These are phyloP conservation scores for Pleurotus tuber-regium DNA, from an alignment of 768 basidiomycete genomes.

Conservation along the genomic window DNA sequence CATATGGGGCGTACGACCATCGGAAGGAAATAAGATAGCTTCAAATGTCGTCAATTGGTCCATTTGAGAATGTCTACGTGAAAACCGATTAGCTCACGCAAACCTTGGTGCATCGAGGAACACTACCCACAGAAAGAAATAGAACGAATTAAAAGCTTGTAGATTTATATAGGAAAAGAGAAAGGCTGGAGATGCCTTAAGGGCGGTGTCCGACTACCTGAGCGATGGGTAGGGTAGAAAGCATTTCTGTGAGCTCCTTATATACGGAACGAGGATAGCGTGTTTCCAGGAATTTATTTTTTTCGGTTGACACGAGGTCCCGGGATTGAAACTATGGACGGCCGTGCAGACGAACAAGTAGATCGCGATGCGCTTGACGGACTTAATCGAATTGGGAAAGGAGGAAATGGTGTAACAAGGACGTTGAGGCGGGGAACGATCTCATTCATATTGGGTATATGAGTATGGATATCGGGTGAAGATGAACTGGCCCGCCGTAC, in stretches of 20 bases:
- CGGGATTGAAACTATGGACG: background rate
- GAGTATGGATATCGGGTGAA: conserved; percentile 4
- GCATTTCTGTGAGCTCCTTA: background rate
- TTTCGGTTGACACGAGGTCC: conserved; percentile 8
- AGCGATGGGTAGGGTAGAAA: conserved; percentile 16
- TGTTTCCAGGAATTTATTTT: conserved; percentile 11
- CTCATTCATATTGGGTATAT: conserved; percentile 8
- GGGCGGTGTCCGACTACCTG: conserved; percentile 18
- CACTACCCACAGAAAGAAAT: background rate
- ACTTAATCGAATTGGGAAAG: background rate
- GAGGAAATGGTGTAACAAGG: conserved; percentile 1
- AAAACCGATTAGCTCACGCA: conserved; percentile 7
- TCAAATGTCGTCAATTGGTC: conserved; percentile 63
- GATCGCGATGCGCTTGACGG: background rate
- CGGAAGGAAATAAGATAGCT: conserved; percentile 76
- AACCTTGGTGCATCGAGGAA: too few species aligned
- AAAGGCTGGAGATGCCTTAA: conserved; percentile 11
- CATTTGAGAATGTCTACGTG: conserved; percentile 35
- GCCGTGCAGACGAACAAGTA: background rate
- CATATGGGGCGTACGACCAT: conserved; percentile 71
- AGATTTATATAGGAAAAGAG: conserved; percentile 16
- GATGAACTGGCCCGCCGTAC: conserved; percentile 1
- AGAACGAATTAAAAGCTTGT: conserved; percentile 8
- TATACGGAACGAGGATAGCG: conserved; percentile 15
- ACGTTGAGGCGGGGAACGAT: conserved; percentile 4